Conservation (phyloP, 805 yeast species). For the Candida loeiensis region DNA sequence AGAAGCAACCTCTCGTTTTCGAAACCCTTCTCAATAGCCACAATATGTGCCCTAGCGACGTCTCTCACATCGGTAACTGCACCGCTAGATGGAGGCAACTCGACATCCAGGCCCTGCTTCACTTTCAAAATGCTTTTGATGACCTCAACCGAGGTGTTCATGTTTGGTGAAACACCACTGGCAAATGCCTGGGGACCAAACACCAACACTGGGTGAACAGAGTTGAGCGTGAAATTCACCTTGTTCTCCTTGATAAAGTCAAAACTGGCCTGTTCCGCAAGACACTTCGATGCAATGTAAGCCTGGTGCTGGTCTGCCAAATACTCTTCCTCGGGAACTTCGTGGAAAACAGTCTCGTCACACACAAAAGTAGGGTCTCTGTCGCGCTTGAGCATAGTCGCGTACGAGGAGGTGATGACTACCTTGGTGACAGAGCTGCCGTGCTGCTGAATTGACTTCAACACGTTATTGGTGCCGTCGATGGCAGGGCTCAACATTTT, state of each 20-base stretch:
- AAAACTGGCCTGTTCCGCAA: conserved; percentile 16
- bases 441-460: conserved; percentile 43
- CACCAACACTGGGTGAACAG: conserved; percentile 19
- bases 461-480: conserved; percentile 50
- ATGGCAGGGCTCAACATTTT: conserved; percentile 56
- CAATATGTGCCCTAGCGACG: conserved; percentile 16
- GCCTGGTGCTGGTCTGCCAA: too few relatives aligned
- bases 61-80: conserved; percentile 19
- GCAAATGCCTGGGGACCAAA: conserved; percentile 24
- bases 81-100: conserved; percentile 12
- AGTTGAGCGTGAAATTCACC: conserved; percentile 9
- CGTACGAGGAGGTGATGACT: conserved; percentile 51
- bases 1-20: conserved; percentile 28
- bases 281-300: conserved; percentile 14
- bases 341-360: conserved; percentile 17
- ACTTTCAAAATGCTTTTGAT: conserved; percentile 11
- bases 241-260: conserved; percentile 11
- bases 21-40: conserved; percentile 14
- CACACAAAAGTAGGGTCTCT: conserved; percentile 6
- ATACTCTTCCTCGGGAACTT: conserved; percentile 17
- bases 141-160: conserved; percentile 15
- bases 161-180: conserved; percentile 8
- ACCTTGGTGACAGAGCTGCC: conserved; percentile 42
- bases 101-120: conserved; percentile 1
- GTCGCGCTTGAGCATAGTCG: conserved; percentile 37